These are phyloP conservation scores for Eucalyptus marginata DNA, from an alignment of 345 rosid genomes.

Conservation along the genomic window DNA sequence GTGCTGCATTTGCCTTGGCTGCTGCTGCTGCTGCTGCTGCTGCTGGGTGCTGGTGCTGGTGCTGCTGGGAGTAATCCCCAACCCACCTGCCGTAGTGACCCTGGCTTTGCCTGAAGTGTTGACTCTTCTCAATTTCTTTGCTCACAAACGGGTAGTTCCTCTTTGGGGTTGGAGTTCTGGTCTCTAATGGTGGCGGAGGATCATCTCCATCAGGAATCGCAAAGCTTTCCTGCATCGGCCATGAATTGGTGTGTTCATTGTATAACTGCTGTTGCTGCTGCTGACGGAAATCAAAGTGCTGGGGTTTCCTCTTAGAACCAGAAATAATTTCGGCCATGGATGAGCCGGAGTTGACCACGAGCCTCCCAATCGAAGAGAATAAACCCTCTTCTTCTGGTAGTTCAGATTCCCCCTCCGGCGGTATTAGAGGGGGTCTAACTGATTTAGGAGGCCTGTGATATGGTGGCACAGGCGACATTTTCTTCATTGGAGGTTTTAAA, in stretches of 20 bases:
- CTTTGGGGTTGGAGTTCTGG: constrained; percentile 37
- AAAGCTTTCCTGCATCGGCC: constrained; percentile 84
- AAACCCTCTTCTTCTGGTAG: constrained; percentile 58
- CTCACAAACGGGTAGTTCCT: constrained; percentile 34
- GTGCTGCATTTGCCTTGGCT: constrained; percentile 12
- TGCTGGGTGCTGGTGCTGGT: constrained; percentile 23
- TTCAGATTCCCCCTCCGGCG: constrained; percentile 51
- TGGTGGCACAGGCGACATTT: constrained; percentile 35
- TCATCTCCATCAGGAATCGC: constrained; percentile 68
- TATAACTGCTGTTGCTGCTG: constrained; percentile 19
- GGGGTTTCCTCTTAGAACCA: constrained; percentile 30
- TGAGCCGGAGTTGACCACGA: constrained; percentile 57
- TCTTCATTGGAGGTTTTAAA: constrained; percentile 23
- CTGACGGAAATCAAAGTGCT: constrained; percentile 12
- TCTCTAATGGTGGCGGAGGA: constrained; percentile 61
- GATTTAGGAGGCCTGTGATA: constrained; percentile 54
- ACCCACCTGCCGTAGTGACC: constrained; percentile 34
- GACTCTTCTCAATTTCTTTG: constrained; percentile 26
- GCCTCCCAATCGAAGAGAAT: constrained; percentile 64
- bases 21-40: constrained; percentile 14
- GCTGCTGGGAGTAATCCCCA: constrained; percentile 17
- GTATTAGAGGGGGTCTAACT: constrained; percentile 63
- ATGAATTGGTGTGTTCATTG: constrained; percentile 15
- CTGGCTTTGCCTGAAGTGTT: constrained; percentile 35
- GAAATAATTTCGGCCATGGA: constrained; percentile 44